A percentile compares a stretch with the other conserved stretches of the same genome.
Evolutionary conservation across 192 early-diverging fungal species (phyloP).

Genomic region (Coemansia sp.): DNA sequence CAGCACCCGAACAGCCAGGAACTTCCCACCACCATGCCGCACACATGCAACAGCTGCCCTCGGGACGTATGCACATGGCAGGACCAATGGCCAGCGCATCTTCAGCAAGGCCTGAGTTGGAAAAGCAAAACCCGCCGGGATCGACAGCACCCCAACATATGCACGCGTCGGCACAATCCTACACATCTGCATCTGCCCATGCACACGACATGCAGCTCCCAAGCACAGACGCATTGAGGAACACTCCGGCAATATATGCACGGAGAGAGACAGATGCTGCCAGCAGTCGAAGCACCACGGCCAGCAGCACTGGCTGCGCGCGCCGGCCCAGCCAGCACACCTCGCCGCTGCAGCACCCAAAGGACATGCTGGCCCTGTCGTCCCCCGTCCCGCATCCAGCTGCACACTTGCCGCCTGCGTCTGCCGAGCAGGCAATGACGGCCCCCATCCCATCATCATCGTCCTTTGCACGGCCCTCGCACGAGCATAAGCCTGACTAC

Average conservation of each 20-base stretch:
- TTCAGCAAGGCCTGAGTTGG: constrained; percentile 4
- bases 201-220: constrained; percentile 28
- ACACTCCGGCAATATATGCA: constrained; percentile 52
- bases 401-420: background rate
- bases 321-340: constrained; percentile 12
- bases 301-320: constrained; percentile 2
- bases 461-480: background rate
- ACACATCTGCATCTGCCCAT: constrained; percentile 31
- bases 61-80: constrained; percentile 12
- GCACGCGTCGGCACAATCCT: constrained; percentile 43
- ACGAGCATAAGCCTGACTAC: background rate
- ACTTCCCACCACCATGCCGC: constrained; percentile 7
- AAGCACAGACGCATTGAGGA: constrained; percentile 19
- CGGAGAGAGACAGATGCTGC: constrained; percentile 25
- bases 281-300: constrained; percentile 22
- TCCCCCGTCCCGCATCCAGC: constrained; percentile 9
- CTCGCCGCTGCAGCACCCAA: constrained; percentile 6
- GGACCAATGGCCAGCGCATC: background rate
- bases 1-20: constrained; percentile 1
- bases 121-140: constrained; percentile 15
- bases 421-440: constrained; percentile 19
- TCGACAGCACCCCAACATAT: constrained; percentile 52
- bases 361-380: constrained; percentile 12
- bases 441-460: constrained; percentile 27
- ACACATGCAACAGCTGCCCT: constrained; percentile 7